Evolutionary conservation across 2,329 filamentous ascomycete genomes (phyloP).

Genomic region (Dothiorella sarmentorum): DNA sequence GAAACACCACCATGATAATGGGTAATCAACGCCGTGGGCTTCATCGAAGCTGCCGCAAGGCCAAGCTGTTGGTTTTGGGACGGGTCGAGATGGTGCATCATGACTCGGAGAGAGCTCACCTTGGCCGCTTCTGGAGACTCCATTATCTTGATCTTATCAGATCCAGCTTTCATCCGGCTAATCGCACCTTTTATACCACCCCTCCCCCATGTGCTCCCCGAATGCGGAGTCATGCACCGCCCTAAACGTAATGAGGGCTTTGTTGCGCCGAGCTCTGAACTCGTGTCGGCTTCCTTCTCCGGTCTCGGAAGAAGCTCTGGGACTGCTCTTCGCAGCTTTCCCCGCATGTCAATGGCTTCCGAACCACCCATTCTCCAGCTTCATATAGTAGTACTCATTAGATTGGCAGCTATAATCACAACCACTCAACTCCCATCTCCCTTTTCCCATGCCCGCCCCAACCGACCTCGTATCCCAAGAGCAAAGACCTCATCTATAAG

Average conservation of each 20-base stretch:
- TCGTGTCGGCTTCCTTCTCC: not conserved
- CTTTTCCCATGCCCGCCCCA: not conserved
- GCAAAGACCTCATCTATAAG: not conserved
- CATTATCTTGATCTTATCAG: slow-evolving; percentile 7
- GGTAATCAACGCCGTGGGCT: not conserved
- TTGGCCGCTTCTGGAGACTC: not conserved
- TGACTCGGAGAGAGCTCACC: slow-evolving; percentile 13
- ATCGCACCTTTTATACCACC: slow-evolving; percentile 3
- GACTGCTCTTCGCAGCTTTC: no score
- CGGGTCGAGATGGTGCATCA: slow-evolving; percentile 4
- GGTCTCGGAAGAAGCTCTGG: slow-evolving; percentile 9
- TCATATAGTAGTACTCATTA: not conserved
- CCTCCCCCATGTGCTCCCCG: slow-evolving; percentile 3
- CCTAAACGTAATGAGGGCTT: not conserved
- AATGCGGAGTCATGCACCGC: not conserved
- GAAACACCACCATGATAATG: slow-evolving; percentile 43
- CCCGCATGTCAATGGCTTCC: no score
- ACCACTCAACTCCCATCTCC: not conserved
- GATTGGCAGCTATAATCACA: not conserved
- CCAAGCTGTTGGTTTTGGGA: no score
- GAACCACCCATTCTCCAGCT: not conserved
- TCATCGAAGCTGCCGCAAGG: slow-evolving; percentile 19
- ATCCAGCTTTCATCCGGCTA: not conserved
- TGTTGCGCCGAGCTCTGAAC: not conserved
- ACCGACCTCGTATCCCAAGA: not conserved